Evolutionary conservation across 2,329 filamentous ascomycete species (phyloP).

Genomic region (Ilyonectria sp.): DNA sequence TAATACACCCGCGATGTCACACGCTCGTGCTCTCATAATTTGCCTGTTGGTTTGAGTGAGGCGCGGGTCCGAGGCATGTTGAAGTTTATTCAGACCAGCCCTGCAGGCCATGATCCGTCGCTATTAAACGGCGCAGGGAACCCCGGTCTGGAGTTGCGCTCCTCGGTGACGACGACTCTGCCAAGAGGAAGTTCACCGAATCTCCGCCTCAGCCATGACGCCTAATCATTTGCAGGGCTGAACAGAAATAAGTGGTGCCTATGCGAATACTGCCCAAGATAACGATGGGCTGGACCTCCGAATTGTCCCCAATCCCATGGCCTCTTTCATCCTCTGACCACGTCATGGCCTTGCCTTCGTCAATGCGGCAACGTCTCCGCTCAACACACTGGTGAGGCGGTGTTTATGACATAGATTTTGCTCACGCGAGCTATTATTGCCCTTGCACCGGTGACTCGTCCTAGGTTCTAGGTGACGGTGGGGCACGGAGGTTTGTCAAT

Average conservation of each 20-base stretch:
- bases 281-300: neutral
- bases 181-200: neutral
- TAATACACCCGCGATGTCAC: neutral
- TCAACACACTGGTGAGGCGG: no score
- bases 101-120: neutral
- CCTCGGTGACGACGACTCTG: constrained; percentile 2
- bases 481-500: no score
- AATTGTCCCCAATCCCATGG: no score
- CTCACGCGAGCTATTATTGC: no score
- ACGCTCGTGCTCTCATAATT: no score
- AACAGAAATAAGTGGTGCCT: neutral
- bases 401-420: no score
- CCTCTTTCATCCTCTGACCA: neutral
- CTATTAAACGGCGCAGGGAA: neutral
- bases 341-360: neutral
- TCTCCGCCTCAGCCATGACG: neutral
- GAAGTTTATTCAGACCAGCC: neutral
- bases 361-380: neutral
- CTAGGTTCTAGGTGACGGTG: no score
- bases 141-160: neutral
- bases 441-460: no score
- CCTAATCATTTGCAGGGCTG: neutral
- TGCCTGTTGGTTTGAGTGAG: neutral
- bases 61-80: neutral
- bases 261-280: neutral